These are phyloP conservation scores for Grammothele lineata DNA, from an alignment of 768 basidiomycete species.

Conservation along the genomic window DNA sequence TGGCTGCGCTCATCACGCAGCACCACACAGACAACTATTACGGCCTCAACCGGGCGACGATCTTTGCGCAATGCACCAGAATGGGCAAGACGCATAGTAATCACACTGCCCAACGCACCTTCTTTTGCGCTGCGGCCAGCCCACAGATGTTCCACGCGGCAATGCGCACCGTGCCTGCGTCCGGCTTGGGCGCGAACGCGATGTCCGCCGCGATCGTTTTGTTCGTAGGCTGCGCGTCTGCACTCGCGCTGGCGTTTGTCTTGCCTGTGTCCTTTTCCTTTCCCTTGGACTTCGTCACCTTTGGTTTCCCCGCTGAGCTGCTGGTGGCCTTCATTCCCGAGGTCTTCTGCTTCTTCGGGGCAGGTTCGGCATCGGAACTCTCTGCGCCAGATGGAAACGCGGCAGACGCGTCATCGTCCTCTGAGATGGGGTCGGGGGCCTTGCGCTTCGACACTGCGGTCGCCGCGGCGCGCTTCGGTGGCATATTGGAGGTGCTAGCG, in stretches of 20 bases:
- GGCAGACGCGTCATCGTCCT: neutral
- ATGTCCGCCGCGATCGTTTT: conserved; percentile 65
- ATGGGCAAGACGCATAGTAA: too few species aligned
- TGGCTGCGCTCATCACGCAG: too few species aligned
- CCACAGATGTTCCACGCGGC: conserved; percentile 82
- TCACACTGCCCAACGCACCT: too few species aligned
- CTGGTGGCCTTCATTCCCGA: neutral
- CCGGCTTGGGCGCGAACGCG: conserved; percentile 44
- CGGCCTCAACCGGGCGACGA: too few species aligned
- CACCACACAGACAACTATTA: too few species aligned
- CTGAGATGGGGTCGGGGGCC: neutral
- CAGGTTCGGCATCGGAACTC: neutral
- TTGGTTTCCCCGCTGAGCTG: neutral
- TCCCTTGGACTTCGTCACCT: neutral
- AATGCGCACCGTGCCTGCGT: conserved; percentile 46
- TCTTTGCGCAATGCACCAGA: neutral
- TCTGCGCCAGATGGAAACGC: conserved; percentile 7
- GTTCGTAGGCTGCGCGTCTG: conserved; percentile 59
- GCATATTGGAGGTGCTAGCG: conserved; percentile 2
- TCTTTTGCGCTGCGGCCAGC: conserved; percentile 69
- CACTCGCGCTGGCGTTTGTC: neutral
- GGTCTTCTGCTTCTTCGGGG: conserved; percentile 9
- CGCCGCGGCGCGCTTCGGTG: conserved; percentile 15
- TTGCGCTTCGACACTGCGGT: conserved; percentile 16
- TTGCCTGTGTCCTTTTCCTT: conserved; percentile 2